A percentile compares a stretch with the other conserved stretches of the same genome.
phyloP scores from a whole-genome alignment of 371 early-diverging fungal genomes.

The Globomyces sp. region DNA sequence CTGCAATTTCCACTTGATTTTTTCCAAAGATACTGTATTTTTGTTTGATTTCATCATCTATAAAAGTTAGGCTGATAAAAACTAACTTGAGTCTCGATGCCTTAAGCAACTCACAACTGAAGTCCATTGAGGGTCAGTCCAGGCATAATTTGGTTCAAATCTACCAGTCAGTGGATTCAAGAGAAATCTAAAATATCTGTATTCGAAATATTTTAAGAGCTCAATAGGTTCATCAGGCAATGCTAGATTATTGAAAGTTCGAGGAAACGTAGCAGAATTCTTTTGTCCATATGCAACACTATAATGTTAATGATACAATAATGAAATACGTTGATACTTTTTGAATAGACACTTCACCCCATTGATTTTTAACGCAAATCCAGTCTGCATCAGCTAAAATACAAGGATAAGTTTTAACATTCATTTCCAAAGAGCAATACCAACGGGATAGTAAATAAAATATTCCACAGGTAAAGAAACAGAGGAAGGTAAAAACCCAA shows the following conservation, averaged over 20 bases:
- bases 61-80: not conserved
- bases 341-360: constrained; percentile 71
- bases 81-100: constrained; percentile 18
- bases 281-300: constrained; percentile 29
- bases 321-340: constrained; percentile 33
- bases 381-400: constrained; percentile 66
- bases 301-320: no score
- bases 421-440: constrained; percentile 74
- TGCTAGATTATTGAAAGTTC: constrained; percentile 9
- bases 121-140: constrained; percentile 74
- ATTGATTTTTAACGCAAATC: constrained; percentile 74
- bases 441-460: constrained; percentile 78
- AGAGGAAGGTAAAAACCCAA: constrained; percentile 59
- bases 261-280: constrained; percentile 38
- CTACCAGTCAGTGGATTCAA: constrained; percentile 72
- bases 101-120: constrained; percentile 44
- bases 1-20: constrained; percentile 79
- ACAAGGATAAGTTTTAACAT: constrained; percentile 59
- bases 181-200: constrained; percentile 81
- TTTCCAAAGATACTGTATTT: constrained; percentile 77
- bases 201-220: constrained; percentile 37
- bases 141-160: constrained; percentile 72
- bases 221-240: not conserved
- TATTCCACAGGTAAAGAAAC: constrained; percentile 69
- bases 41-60: constrained; percentile 35